These are phyloP conservation scores for Zymoseptoria ardabiliae DNA, from an alignment of 2,329 filamentous ascomycete genomes.

Conservation along the genomic window DNA sequence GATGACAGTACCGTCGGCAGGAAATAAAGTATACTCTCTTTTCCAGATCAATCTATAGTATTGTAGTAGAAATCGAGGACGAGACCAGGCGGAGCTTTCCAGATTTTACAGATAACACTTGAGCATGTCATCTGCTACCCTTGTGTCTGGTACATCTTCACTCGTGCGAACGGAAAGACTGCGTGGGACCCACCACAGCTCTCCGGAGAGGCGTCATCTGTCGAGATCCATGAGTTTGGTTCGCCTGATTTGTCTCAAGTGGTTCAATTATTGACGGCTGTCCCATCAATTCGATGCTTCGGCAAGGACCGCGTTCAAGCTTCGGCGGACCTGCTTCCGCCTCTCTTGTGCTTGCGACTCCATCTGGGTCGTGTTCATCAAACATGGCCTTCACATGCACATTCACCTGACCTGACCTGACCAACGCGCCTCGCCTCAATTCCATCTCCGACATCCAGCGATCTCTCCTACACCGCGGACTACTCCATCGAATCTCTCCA, in stretches of 20 bases:
- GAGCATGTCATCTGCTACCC: background rate
- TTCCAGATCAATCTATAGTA: no score
- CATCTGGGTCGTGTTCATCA: background rate
- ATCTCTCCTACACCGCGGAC: background rate
- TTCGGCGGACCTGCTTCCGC: background rate
- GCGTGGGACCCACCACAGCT: background rate
- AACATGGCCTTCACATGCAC: slow-evolving; percentile 6
- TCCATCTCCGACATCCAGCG: background rate
- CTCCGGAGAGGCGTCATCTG: background rate
- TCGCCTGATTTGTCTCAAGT: background rate
- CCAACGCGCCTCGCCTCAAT: background rate
- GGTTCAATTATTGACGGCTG: background rate
- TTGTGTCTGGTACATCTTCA: background rate
- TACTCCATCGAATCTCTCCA: background rate
- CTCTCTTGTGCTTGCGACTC: background rate
- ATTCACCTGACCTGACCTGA: background rate
- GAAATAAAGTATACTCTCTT: background rate
- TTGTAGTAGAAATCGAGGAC: background rate
- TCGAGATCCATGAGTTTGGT: background rate
- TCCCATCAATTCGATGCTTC: no score
- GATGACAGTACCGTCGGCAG: background rate
- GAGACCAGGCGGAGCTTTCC: background rate
- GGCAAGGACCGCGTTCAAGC: background rate
- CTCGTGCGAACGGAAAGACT: background rate
- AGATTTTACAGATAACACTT: background rate